Percentiles rank a stretch among this genome's conserved stretches.
Conservation (phyloP, 2,329 filamentous ascomycete genomes). For the Scedosporium apiospermum region DNA sequence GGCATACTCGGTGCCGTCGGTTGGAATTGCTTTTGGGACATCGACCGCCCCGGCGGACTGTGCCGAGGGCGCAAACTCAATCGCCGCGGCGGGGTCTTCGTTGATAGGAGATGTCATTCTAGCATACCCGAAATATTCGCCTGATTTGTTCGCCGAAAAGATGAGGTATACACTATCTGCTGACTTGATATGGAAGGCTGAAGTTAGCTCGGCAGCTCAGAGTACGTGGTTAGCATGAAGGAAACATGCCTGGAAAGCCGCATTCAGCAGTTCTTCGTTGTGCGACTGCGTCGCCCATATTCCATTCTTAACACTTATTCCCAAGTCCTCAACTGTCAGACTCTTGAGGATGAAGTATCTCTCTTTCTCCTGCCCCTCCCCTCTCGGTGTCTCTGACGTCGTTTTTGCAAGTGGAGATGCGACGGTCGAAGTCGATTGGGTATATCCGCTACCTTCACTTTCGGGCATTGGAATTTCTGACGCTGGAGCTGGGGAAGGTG, state of each 20-base stretch:
- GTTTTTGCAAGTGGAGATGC: background rate
- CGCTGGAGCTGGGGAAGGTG: constrained; percentile 10
- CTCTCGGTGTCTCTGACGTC: background rate
- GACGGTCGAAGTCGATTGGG: background rate
- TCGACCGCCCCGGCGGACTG: constrained; percentile 52
- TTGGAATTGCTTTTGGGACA: constrained; percentile 69
- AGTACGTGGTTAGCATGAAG: background rate
- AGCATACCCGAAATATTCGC: constrained; percentile 93
- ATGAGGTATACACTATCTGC: constrained; percentile 82
- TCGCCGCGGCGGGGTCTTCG: constrained; percentile 60
- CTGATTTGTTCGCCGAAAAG: constrained; percentile 95
- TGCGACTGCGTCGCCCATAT: constrained; percentile 94
- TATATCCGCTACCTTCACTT: background rate
- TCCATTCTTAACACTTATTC: constrained; percentile 76
- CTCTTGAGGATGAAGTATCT: constrained; percentile 92
- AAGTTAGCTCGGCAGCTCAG: background rate
- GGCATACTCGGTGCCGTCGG: constrained; percentile 65
- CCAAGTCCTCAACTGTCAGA: constrained; percentile 80
- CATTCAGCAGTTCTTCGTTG: constrained; percentile 77
- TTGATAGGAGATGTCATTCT: constrained; percentile 81
- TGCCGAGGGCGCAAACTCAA: constrained; percentile 58
- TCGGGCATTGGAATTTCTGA: constrained; percentile 6
- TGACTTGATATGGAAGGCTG: constrained; percentile 35
- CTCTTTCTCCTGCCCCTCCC: constrained; percentile 10
- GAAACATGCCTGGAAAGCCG: constrained; percentile 63